These are phyloP conservation scores for Zasmidium citrigriseum DNA, from an alignment of 2,329 filamentous ascomycete species.

Conservation along the genomic window DNA sequence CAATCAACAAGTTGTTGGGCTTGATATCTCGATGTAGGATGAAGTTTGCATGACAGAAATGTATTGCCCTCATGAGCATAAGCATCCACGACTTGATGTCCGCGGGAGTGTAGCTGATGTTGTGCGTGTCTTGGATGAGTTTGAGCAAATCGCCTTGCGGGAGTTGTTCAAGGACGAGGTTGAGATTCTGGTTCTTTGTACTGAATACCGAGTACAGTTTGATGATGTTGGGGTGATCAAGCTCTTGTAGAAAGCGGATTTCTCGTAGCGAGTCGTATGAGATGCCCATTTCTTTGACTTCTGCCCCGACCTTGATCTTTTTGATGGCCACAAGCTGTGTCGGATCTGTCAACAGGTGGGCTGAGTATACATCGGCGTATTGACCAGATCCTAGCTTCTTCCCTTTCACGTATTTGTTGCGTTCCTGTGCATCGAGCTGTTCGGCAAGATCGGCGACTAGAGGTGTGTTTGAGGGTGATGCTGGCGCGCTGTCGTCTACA, in stretches of 20 bases:
- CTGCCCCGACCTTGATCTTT: constrained; percentile 84
- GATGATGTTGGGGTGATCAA: constrained; percentile 94
- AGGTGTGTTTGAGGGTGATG: constrained; percentile 14
- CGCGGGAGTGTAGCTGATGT: constrained; percentile 77
- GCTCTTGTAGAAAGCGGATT: constrained; percentile 91
- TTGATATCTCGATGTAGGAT: constrained; percentile 98
- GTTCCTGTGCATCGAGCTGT: constrained; percentile 54
- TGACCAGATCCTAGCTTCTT: constrained; percentile 95
- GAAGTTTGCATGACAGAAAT: constrained; percentile 95
- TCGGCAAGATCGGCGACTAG: constrained; percentile 44
- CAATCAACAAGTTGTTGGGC: constrained; percentile 95
- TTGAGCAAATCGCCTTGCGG: constrained; percentile 93
- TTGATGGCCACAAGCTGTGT: constrained; percentile 83
- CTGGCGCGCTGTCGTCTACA: constrained; percentile 13
- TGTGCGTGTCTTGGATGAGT: constrained; percentile 81
- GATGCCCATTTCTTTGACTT: constrained; percentile 81
- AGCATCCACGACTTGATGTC: constrained; percentile 99
- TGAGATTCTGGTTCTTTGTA: constrained; percentile 94
- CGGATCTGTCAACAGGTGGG: constrained; percentile 73
- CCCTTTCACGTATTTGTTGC: constrained; percentile 87
- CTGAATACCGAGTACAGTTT: constrained; percentile 89
- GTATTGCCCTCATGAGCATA: constrained; percentile 89
- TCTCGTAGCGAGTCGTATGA: constrained; percentile 94
- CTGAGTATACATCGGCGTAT: constrained; percentile 93
- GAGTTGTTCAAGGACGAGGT: constrained; percentile 90